These are phyloP conservation scores for Vanilla planifolia DNA, from an alignment of 106 monocot species.

Conservation along the genomic window DNA sequence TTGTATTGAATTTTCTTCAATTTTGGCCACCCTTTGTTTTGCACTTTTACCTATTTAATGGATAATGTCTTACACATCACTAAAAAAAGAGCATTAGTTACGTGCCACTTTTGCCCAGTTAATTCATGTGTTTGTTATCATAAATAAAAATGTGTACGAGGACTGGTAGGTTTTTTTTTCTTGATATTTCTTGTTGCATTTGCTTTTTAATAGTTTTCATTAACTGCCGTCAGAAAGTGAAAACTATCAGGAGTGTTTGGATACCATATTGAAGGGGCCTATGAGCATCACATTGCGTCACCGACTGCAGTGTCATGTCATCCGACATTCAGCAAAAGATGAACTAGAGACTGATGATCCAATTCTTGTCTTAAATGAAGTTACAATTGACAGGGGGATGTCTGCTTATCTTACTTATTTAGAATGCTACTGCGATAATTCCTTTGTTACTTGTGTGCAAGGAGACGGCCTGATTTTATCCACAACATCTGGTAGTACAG, in stretches of 20 bases:
- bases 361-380: conserved; percentile 92
- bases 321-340: conserved; percentile 72
- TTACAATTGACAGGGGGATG: conserved; percentile 95
- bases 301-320: conserved; percentile 86
- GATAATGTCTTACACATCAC: no score
- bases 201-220: conserved; percentile 17
- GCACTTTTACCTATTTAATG: no score
- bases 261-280: conserved; percentile 62
- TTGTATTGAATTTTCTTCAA: no score
- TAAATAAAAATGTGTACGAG: no score
- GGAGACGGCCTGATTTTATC: conserved; percentile 96
- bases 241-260: conserved; percentile 65
- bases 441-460: conserved; percentile 94
- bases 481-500: conserved; percentile 98
- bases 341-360: conserved; percentile 80
- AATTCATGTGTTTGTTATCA: no score
- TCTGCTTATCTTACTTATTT: conserved; percentile 92
- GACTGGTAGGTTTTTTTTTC: not conserved
- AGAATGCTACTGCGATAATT: conserved; percentile 97
- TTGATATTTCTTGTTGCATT: not conserved
- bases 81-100: no score
- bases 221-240: conserved; percentile 72
- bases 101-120: no score
- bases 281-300: conserved; percentile 88
- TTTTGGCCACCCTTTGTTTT: no score